Evolutionary conservation across 495 filamentous ascomycete species (phyloP), one percentile per base, ranked within the genome.

Genomic region (Elaphomyces granulatus): DNA sequence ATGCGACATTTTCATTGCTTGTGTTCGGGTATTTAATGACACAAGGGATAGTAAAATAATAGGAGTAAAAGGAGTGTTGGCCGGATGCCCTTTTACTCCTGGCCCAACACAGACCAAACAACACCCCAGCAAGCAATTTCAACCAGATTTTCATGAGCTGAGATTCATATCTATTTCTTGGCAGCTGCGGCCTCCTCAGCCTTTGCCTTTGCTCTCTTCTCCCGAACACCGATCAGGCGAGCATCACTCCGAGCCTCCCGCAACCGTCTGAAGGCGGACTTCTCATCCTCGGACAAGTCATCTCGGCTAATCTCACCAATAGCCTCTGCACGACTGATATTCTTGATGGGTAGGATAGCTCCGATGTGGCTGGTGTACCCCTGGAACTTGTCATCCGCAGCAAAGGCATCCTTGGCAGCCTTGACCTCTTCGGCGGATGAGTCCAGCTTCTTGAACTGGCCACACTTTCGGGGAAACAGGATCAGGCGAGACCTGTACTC

Each of bases 191-290:
- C 83, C 67, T 92, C 92, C 40, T 87, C 82, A 52, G 81, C 85
- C 82, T 94, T 94, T 44, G 78, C 81, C 77, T 80, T 81, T 41
- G 74, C 80, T 54, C 90, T 77, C 86, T 96, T 95, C 74, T 90
- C 87, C 60, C 87, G 79, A 54, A 72, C 70, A 55, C 90, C 90
- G 26, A 73, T 58, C 51, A 81, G 67, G 58, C 86, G 78, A 47
- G 83, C 82, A 55, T 93, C 85, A 55, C 77, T 79, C 64, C 88
- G 75, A 45, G 84, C 82, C 49, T 83, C 75, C 59, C 90, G 82
- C 54, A 98, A 75, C 45, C 74, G 78, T 59, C 74, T 72, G 74
- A 81, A 96, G 42, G 83, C 88, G 59, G 75, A 78, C 75, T 86
- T 79, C 63, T 83, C 72, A 31, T 69, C 67, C 67, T 78, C 69